Base-by-base conservation (phyloP, 306 rosid genomes). In the Cicer judaicum region DNA sequence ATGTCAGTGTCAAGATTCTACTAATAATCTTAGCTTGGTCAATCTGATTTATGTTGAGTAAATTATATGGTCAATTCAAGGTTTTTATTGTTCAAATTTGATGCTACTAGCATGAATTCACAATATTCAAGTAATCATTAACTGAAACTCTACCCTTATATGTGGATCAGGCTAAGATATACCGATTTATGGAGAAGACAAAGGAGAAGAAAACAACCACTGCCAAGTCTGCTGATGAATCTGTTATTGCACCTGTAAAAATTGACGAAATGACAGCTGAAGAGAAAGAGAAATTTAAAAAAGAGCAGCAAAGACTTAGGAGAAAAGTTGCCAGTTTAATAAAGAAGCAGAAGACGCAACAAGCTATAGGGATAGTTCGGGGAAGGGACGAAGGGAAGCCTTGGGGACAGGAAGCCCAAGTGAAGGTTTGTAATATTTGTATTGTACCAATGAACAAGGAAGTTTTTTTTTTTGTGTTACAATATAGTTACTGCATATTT, bases 401-500 rank as follows among this genome's bases (percentile, higher is more conserved):
- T 63, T 94, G 97, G 98, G 96, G 90, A 46, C 93, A 80, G 84
- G 98, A 91, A 69, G 93, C 80, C 76, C 98, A 94, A 40, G 96
- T 81, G 56, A 94, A 94, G 98, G 98, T 90, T 57, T 85, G 92
- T 87, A n/a, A 70, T 68, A 49, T 68, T 64, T 72, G 59, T 72
- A 59, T 60, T 59, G 50, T 79, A 68, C 70, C 53, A n/a, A 44
- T 34, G 52, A 74, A 48, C 52, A 13, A 10, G 60, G 67, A 63
- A 54, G 11, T 12, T 38, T 55, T 80, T 78, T 71, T 39, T 59
- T 5, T 75, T 54, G 13, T 29, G 61, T 80, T 79, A 29, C 16
- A 63, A 66, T 39, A 52, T 65, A 38, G 74, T 84, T 74, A 39
- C 69, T 80, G 47, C 64, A 42, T 56, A 43, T 85, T 29, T 29